Base-by-base conservation (phyloP, 768 basidiomycete genomes). In the Trametes sanguinea region DNA sequence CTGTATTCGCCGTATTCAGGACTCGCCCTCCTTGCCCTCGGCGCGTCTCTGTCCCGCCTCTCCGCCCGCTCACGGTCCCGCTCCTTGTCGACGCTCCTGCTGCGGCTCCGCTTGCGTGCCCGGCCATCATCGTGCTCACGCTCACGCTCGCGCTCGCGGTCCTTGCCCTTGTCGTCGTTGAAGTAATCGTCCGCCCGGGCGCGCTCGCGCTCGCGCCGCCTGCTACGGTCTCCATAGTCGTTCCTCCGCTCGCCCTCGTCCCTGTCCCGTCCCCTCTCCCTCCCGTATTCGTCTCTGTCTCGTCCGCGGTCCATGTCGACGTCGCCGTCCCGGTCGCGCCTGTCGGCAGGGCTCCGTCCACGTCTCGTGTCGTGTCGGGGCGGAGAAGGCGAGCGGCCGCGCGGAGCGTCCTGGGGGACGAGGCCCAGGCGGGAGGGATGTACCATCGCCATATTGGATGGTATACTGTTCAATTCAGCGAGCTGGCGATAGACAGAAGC, bases 341-440 rank as follows among this genome's bases (percentile, higher is more conserved):
- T 32, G 30, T 32, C 48, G 30, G 2, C n/a, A 27, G 48, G 48
- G 14, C 48, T 50, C 6, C 48, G 48, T 11, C 30, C 48, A 33
- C 65, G 65, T 16, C 50, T 33, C 4, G 59, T 51, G 37, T 68
- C 68, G 7, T 61, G 60, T 30, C 60, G 55, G 10, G 64, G 8
- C 4, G 79, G 78, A 6, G 84, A 81, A 3, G 80, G 80, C 10
- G 84, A 82, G 35, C 81, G 78, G 52, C 72, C 73, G 29, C 76
- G 73, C 8, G 45, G 48, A 29, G 60, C 52, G 30, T 75, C 75
- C 57, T 76, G 82, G 42, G 88, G 85, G 17, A 91, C 85, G 4
- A 90, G 76, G 30, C 77, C 84, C 76, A 88, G 77, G 53, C 89
- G 82, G 9, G 89, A 90, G 29, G 90, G 89, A 68, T 91, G 89